Evolutionary conservation across 768 basidiomycete species (phyloP).

Genomic region (Termitomyces sp.): DNA sequence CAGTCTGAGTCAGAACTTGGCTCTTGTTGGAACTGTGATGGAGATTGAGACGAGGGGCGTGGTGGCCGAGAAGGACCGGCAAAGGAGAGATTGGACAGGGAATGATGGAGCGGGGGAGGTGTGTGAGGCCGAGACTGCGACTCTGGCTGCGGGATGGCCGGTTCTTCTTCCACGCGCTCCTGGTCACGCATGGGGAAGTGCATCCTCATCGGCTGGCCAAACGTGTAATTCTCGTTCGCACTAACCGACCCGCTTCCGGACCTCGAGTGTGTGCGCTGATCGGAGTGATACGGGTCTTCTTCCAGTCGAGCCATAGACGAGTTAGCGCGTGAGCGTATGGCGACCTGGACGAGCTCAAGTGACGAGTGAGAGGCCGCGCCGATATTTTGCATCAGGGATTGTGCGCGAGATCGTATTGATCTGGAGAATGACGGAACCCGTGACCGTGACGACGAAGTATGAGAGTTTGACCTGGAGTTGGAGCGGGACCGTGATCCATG

Average conservation of each 20-base stretch:
- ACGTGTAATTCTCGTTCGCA: conserved; percentile 67
- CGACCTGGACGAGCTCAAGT: conserved; percentile 49
- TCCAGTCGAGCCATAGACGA: conserved; percentile 71
- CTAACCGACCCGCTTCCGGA: conserved; percentile 51
- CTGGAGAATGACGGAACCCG: conserved; percentile 38
- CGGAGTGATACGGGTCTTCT: conserved; percentile 42
- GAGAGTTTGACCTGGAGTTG: conserved; percentile 27
- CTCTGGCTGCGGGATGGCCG: not conserved
- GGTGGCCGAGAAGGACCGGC: conserved; percentile 1
- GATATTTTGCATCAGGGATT: conserved; percentile 64
- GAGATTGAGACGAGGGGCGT: not conserved
- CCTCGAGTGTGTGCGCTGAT: conserved; percentile 39
- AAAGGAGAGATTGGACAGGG: conserved; percentile 12
- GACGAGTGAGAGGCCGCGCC: conserved; percentile 60
- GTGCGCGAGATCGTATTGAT: conserved; percentile 59
- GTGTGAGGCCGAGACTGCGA: conserved; percentile 8
- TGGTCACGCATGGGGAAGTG: conserved; percentile 27
- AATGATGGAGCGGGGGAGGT: conserved; percentile 15
- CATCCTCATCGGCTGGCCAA: conserved; percentile 57
- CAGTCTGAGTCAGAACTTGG: not conserved
- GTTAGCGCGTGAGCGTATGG: conserved; percentile 50
- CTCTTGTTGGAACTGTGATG: not conserved
- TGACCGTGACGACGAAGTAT: conserved; percentile 39
- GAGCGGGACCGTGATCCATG: conserved; percentile 31
- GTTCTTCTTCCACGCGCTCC: conserved; percentile 18